Evolutionary conservation across 495 filamentous ascomycete species (phyloP), one percentile per base, ranked within the genome.

Genomic region (Penicillium macrosclerotiorum): DNA sequence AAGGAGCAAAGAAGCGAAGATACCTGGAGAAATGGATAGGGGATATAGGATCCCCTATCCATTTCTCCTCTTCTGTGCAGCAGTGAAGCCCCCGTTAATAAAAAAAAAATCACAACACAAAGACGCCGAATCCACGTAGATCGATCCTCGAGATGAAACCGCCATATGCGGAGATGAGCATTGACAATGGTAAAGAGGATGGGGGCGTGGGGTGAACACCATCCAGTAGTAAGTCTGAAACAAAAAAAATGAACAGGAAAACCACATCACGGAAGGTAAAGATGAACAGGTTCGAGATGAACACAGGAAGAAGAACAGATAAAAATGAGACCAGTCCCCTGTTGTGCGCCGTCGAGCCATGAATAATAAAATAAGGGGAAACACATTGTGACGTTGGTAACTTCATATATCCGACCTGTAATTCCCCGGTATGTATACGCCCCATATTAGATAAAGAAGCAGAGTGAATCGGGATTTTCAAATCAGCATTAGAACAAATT

Each of bases 381-480:
- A 51, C 49, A 51, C 33, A 54, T 42, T 51, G 52, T 51, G 42
- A 47, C 45, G 40, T 49, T 44, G 50, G 35, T 57, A 51, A 57
- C 19, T 41, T 50, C 52, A 55, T 65, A 63, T 56, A 69, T 64
- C 63, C 52, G 59, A 51, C 48, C 52, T 41, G 45, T 52, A 27
- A 17, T 52, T 51, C 47, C 50, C 69, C 64, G 57, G 58, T 71
- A 71, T 71, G 71, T 70, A 74, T 68, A 68, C 54, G 67, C 63
- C n/a, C 65, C 60, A 37, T 56, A 64, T 64, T 67, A 72, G 64
- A 55, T 64, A 62, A 57, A 47, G 44, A 55, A 51, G 48, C 49
- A 56, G 41, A 49, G 55, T 49, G 32, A 49, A 41, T 50, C 42
- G 51, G 44, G 49, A 57, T 47, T 40, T 45, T 22, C 26, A 58